Evolutionary conservation across 2,329 filamentous ascomycete genomes (phyloP), one percentile per base, ranked within the genome.

Genomic region (Podosphaera fusca): DNA sequence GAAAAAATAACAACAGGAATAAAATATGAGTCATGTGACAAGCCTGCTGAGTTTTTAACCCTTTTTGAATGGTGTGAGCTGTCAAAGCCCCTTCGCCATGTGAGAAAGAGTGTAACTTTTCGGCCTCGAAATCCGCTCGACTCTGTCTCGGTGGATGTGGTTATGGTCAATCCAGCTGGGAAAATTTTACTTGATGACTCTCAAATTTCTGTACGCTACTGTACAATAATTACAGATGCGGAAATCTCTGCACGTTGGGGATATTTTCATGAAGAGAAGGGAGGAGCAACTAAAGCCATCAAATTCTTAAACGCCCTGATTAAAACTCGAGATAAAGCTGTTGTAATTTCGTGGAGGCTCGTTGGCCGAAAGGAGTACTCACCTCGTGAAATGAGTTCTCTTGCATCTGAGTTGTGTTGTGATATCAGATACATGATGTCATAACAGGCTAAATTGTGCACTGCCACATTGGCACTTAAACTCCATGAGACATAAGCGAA

Each of bases 331-430:
- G 42, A 45, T 9, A 42, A 55, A 7, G 36, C 36, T 45, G 10
- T 54, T 42, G 52, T 45, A 55, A 55, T 42, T 7, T 55, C 52
- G 30, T 55, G 52, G 52, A 55, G 36, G 45, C n/a, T 55, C 14
- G 29, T 40, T 30, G 2, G 52, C 2, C 34, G 52, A 5, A 55
- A 42, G 14, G 52, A 55, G 34, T 55, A 45, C 29, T 55, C 52
- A 40, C 52, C 21, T 21, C 21, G 21, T 21, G 21, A 33, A 21
- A 40, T 55, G 34, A 30, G 52, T 29, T 3, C 21, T 14, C 34
- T 40, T 6, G 52, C 52, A 29, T 12, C 35, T 29, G n/a, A 55
- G 33, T 21, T 21, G 21, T 21, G 21, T 21, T 21, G 21, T 21
- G 21, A 21, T 21, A 21, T 21, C 21, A 21, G 21, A 21, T 21